Evolutionary conservation across 2,329 filamentous ascomycete genomes (phyloP), one percentile per base, ranked within the genome.

Genomic region (Colletotrichum sp.): DNA sequence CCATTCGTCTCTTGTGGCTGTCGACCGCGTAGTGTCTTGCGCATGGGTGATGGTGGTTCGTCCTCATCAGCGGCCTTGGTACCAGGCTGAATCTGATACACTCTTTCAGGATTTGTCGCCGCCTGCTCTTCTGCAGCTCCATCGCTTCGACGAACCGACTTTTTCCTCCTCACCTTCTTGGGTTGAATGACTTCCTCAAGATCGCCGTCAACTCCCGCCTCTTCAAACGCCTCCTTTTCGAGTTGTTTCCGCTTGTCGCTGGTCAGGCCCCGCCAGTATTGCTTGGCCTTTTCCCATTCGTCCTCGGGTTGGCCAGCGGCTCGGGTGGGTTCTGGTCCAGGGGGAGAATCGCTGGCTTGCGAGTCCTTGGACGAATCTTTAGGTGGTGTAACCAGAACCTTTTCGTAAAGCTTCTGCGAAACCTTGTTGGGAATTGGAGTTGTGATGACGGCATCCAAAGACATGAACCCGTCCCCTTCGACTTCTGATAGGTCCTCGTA

Each of bases 401-500:
- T 71, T 15, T 77, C 72, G 32, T 75, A 73, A 1, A 78, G 74
- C 66, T 52, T 77, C 44, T 71, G 76, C 34, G n/a, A 74, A 24
- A 60, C 59, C 59, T 77, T 75, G n/a, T 77, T 78, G 10, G 77
- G 75, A 32, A 79, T 81, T 66, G 62, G 79, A 59, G 62, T 79
- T 60, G 62, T 81, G 79, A 39, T 89, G 10, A 96, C 90, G 13
- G 94, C 94, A 82, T 96, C 90, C 9, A 96, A 87, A 6, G 94
- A 96, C 80, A 92, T 88, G 80, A 95, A 96, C 0, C 93, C 94
- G 63, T 91, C 90, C 3, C 89, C 90, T 52, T 94, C 92, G 6
- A 88, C 81, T 16, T 95, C 92, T 0, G 91, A 91, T 0, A 94
- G 86, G 76, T 95, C 93, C 83, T 96, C 95, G 70, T 93, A 93